Percentiles rank a stretch among this genome's conserved stretches.
Evolutionary conservation across 176 grass and related monocot species (phyloP).

Genomic region (Oryza punctata): DNA sequence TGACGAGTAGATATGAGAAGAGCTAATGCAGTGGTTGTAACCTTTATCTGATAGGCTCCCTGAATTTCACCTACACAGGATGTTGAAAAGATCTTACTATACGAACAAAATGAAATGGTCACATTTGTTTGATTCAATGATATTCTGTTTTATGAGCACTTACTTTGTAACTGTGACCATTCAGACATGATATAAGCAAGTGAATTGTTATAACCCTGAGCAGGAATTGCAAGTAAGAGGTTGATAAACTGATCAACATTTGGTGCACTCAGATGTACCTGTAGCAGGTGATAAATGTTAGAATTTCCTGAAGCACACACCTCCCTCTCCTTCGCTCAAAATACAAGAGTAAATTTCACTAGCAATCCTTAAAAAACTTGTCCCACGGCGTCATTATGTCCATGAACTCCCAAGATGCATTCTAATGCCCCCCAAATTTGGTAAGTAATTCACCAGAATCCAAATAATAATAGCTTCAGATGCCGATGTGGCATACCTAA

Average conservation of each 20-base stretch:
- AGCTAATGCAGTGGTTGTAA: constrained; percentile 88
- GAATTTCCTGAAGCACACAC: not conserved
- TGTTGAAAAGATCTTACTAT: constrained; percentile 27
- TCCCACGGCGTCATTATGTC: not conserved
- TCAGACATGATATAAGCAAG: constrained; percentile 88
- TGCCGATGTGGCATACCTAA: not conserved
- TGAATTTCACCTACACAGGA: constrained; percentile 82
- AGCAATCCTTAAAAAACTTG: not conserved
- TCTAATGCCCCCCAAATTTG: not conserved
- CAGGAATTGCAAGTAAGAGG: constrained; percentile 76
- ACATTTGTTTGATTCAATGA: constrained; percentile 21
- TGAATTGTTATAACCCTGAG: constrained; percentile 63
- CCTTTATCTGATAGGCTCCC: constrained; percentile 96
- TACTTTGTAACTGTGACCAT: constrained; percentile 90
- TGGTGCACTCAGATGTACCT: constrained; percentile 96
- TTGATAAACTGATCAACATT: constrained; percentile 89
- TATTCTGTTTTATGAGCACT: constrained; percentile 17
- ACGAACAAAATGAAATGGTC: not conserved
- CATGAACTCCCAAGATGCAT: not conserved
- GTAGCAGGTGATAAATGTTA: constrained; percentile 29
- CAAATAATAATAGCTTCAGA: not conserved
- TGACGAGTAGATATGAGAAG: constrained; percentile 76
- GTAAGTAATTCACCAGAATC: not conserved
- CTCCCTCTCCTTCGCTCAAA: not conserved
- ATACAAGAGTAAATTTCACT: constrained; percentile 7